A percentile compares a stretch with the other conserved stretches of the same genome.
These are phyloP conservation scores for Lachancea sp. DNA, from an alignment of 805 yeast genomes.

Conservation along the genomic window DNA sequence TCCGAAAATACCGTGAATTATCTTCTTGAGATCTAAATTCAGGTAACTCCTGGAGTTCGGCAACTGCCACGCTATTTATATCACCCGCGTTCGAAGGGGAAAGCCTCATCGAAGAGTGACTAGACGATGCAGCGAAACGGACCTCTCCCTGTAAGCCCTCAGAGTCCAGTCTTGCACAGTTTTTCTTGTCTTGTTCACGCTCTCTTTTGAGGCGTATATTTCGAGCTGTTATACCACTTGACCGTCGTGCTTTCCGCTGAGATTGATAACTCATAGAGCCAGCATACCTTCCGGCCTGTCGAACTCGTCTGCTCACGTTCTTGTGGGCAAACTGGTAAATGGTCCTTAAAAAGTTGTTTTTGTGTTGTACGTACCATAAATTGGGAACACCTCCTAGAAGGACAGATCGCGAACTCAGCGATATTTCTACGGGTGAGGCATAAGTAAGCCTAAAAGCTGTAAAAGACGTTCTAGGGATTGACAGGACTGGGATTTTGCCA, in stretches of 20 bases:
- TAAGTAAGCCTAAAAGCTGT: constrained; percentile 55
- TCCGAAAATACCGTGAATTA: neutral
- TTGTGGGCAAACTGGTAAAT: constrained; percentile 6
- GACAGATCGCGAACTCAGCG: constrained; percentile 41
- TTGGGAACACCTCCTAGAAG: constrained; percentile 56
- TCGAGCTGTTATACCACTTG: neutral
- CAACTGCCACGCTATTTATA: neutral
- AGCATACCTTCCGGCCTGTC: constrained; percentile 6
- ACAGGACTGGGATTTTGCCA: constrained; percentile 10
- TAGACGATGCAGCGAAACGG: neutral
- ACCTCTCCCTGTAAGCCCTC: neutral
- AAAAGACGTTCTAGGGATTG: constrained; percentile 48
- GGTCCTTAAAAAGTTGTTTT: constrained; percentile 10
- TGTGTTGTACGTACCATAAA: constrained; percentile 40
- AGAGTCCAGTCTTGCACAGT: neutral
- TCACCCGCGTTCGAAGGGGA: neutral
- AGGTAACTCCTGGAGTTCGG: neutral
- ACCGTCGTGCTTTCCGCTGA: constrained; percentile 1
- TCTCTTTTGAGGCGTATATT: neutral
- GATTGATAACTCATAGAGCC: constrained; percentile 1
- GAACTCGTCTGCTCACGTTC: constrained; percentile 6
- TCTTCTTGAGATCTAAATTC: neutral
- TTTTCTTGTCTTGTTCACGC: neutral
- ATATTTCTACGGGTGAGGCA: constrained; percentile 43
- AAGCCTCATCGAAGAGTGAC: neutral